phyloP scores from a whole-genome alignment of 192 early-diverging fungal species.

The Coemansia sp. region DNA sequence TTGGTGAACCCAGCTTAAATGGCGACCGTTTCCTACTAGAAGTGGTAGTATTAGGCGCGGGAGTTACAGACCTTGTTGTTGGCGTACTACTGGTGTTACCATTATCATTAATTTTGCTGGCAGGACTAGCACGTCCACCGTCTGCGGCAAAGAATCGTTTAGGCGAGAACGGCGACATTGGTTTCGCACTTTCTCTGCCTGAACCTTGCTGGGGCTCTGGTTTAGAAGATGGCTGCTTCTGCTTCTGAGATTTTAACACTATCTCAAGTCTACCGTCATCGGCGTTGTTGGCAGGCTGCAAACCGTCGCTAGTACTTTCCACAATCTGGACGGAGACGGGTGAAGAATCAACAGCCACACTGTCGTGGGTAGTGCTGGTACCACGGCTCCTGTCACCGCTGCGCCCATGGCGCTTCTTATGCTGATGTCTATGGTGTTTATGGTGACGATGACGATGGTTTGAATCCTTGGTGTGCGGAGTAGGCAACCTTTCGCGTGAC shows the following conservation, averaged over 20 bases:
- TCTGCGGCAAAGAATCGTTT: not conserved
- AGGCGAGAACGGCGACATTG: not conserved
- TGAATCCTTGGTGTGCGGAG: not conserved
- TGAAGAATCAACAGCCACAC: constrained; percentile 13
- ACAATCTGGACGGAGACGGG: constrained; percentile 18
- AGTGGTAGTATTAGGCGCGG: not conserved
- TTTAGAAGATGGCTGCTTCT: too few species aligned
- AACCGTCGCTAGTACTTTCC: constrained; percentile 14
- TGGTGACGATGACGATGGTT: not conserved
- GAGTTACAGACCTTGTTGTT: not conserved
- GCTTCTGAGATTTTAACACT: constrained; percentile 4
- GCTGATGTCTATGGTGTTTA: not conserved
- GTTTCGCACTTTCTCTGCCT: not conserved
- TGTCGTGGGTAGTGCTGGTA: constrained; percentile 7
- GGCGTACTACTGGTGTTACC: not conserved
- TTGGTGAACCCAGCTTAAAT: not conserved
- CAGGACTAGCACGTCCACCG: not conserved
- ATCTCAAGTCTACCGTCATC: constrained; percentile 15
- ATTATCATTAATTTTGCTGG: not conserved
- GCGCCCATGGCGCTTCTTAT: too few species aligned
- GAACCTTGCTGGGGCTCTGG: too few species aligned
- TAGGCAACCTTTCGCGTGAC: not conserved
- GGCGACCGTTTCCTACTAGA: not conserved
- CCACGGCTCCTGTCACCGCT: not conserved
- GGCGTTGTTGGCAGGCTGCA: not conserved